A percentile compares a stretch with the other conserved stretches of the same genome.
phyloP scores from a whole-genome alignment of 495 filamentous ascomycete species.

The Aeminium ludgeri region DNA sequence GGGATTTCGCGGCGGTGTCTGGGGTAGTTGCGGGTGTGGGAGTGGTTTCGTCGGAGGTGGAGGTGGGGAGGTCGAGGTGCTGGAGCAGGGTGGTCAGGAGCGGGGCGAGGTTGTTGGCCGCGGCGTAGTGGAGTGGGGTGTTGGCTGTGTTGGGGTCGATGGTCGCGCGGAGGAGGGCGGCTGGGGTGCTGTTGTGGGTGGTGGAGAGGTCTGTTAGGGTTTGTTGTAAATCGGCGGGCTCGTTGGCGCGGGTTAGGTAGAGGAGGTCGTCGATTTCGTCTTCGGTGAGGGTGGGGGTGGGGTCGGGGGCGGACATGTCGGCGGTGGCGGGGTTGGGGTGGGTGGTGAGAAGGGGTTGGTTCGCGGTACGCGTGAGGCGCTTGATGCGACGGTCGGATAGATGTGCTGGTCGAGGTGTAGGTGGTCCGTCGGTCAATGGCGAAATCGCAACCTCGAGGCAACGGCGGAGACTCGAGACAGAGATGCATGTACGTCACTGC shows the following conservation, averaged over 20 bases:
- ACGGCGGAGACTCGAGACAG: no score
- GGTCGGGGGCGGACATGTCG: neutral
- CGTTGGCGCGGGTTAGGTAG: slow-evolving; percentile 62
- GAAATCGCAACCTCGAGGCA: no score
- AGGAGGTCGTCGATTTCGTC: slow-evolving; percentile 80
- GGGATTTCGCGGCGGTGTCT: no score
- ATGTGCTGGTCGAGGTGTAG: no score
- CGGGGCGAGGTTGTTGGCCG: slow-evolving; percentile 50
- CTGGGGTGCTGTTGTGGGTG: slow-evolving; percentile 34
- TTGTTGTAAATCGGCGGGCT: slow-evolving; percentile 48
- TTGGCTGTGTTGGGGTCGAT: slow-evolving; percentile 57
- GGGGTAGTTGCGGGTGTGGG: no score
- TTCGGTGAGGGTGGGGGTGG: slow-evolving; percentile 34
- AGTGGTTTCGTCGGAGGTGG: no score
- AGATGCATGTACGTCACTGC: no score
- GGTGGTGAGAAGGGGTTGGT: neutral
- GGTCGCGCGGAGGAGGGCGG: slow-evolving; percentile 44
- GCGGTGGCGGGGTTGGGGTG: neutral
- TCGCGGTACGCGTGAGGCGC: no score
- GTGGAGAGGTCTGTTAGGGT: slow-evolving; percentile 40
- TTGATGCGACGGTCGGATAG: no score
- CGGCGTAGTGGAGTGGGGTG: slow-evolving; percentile 65
- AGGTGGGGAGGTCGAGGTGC: neutral
- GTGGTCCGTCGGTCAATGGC: no score
- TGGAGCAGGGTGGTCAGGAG: slow-evolving; percentile 8